Evolutionary conservation across 83 land plant genomes (phyloP).

Genomic region (Isoetes engelmannii): DNA sequence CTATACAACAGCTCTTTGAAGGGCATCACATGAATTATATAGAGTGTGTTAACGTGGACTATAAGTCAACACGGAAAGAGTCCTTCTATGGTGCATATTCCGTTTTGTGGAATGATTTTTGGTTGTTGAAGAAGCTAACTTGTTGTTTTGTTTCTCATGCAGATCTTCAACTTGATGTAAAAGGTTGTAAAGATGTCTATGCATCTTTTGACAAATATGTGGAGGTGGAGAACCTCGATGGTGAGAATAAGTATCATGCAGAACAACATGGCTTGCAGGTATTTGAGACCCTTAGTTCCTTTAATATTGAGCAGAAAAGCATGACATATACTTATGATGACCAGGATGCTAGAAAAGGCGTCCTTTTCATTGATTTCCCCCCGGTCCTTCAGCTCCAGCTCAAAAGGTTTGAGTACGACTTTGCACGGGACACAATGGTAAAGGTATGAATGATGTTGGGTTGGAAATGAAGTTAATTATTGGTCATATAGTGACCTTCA

Average conservation of each 20-base stretch:
- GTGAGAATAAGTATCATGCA: constrained; percentile 96
- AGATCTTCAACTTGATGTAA: constrained; percentile 97
- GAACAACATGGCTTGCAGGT: constrained; percentile 92
- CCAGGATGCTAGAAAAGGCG: constrained; percentile 98
- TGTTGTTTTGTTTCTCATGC: neutral
- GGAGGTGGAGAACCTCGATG: constrained; percentile 91
- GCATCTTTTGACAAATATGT: constrained; percentile 97
- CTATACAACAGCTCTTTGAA: constrained; percentile 96
- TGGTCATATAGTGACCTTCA: neutral
- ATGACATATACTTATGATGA: neutral
- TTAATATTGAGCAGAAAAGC: no score
- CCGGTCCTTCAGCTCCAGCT: constrained; percentile 97
- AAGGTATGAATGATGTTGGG: constrained; percentile 50
- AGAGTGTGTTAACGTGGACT: constrained; percentile 97
- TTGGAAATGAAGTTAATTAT: neutral
- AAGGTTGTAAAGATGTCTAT: constrained; percentile 91
- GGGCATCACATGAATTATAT: constrained; percentile 99
- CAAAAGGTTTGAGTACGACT: constrained; percentile 96
- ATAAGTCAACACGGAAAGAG: constrained; percentile 96
- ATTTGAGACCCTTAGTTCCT: no score
- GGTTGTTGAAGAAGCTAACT: no score
- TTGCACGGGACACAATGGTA: constrained; percentile 92
- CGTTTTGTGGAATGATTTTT: neutral
- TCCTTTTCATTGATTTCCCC: constrained; percentile 93
- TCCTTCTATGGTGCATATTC: constrained; percentile 72